A percentile compares a stretch with the other conserved stretches of the same genome.
phyloP scores from a whole-genome alignment of 805 yeast species.

The Nematodospora valgi region DNA sequence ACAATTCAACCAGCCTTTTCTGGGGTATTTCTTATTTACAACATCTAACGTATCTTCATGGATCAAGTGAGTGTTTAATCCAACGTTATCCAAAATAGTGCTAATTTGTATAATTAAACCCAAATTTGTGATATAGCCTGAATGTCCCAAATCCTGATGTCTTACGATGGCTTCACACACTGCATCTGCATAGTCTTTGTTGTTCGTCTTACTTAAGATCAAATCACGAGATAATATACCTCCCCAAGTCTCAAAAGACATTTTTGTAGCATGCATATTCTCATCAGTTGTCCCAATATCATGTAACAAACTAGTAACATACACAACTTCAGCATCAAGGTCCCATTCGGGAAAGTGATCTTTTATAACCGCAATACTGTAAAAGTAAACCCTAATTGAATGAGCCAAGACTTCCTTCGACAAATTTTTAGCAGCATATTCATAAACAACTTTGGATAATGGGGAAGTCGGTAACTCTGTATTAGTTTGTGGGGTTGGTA shows the following conservation, averaged over 20 bases:
- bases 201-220: slow-evolving; percentile 17
- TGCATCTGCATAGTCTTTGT: slow-evolving; percentile 30
- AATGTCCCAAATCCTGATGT: slow-evolving; percentile 32
- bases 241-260: slow-evolving; percentile 34
- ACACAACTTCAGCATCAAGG: slow-evolving; percentile 24
- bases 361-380: slow-evolving; percentile 25
- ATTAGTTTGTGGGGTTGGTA: slow-evolving; percentile 21
- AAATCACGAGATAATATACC: slow-evolving; percentile 26
- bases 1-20: slow-evolving; percentile 29
- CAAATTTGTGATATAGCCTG: slow-evolving; percentile 29
- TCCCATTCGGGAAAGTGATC: slow-evolving; percentile 33
- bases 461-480: slow-evolving; percentile 18
- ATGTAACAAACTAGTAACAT: slow-evolving; percentile 29
- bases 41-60: slow-evolving; percentile 25
- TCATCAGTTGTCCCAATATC: slow-evolving; percentile 33
- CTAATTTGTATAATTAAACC: slow-evolving; percentile 31
- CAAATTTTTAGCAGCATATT: slow-evolving; percentile 20
- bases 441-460: slow-evolving; percentile 15
- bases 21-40: slow-evolving; percentile 19
- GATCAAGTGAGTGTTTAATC: slow-evolving; percentile 22
- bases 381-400: slow-evolving; percentile 28
- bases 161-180: slow-evolving; percentile 32
- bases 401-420: slow-evolving; percentile 25
- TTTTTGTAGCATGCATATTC: slow-evolving; percentile 28
- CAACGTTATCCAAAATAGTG: slow-evolving; percentile 33